These are phyloP conservation scores for Chaetoceros tenuissimus DNA, from an alignment of 108 stramenopile genomes.

Conservation along the genomic window DNA sequence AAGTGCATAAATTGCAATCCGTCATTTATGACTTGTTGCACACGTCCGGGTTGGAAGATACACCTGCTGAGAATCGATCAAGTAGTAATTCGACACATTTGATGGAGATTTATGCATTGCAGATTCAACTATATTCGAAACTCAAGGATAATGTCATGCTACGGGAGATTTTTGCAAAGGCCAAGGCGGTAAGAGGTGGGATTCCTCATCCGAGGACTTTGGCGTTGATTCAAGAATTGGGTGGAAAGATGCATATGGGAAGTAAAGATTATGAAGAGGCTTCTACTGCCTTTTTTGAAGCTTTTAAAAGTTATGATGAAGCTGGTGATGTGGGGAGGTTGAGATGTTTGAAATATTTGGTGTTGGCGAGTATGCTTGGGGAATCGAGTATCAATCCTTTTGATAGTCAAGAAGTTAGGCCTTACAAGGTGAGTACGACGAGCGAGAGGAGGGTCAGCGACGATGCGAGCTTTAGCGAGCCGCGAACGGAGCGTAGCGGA, in stretches of 20 bases:
- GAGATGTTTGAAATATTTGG: conserved; percentile 84
- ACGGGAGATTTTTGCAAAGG: conserved; percentile 73
- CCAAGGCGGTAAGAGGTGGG: conserved; percentile 80
- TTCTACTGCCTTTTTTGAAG: conserved; percentile 79
- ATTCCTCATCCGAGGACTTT: conserved; percentile 89
- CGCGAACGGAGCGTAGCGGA: no score
- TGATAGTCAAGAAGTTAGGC: conserved; percentile 88
- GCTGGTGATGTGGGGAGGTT: conserved; percentile 83
- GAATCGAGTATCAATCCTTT: conserved; percentile 89
- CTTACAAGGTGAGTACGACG: no score
- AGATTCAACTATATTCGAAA: conserved; percentile 84
- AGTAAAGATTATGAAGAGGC: conserved; percentile 71
- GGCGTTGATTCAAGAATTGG: conserved; percentile 85
- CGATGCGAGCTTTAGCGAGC: no score
- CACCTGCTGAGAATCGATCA: conserved; percentile 6
- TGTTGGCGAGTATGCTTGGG: conserved; percentile 90
- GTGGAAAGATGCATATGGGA: conserved; percentile 91
- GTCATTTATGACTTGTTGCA: conserved; percentile 70
- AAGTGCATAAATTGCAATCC: conserved; percentile 73
- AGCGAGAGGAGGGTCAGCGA: no score
- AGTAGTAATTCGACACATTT: conserved; percentile 51
- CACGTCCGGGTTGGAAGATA: conserved; percentile 9
- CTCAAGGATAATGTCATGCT: conserved; percentile 83
- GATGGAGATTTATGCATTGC: conserved; percentile 89
- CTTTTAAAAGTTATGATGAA: conserved; percentile 94